Conservation (phyloP, 2,329 filamentous ascomycete species). For the Epichloe coenophiala region DNA sequence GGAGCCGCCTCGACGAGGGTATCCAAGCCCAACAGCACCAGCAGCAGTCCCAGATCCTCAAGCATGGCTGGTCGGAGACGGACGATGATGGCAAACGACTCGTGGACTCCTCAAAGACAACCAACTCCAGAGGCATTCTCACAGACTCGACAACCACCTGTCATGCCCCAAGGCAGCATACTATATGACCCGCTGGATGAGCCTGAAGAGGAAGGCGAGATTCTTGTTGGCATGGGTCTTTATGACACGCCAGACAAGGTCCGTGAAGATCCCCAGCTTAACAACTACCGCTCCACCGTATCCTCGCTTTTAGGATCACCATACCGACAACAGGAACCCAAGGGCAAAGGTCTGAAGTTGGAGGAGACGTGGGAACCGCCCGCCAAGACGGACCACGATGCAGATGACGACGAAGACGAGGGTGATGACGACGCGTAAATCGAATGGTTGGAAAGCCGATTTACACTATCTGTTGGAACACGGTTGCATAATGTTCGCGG, state of each 20-base stretch:
- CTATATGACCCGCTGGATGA: slow-evolving; percentile 37
- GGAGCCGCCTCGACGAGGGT: slow-evolving; percentile 42
- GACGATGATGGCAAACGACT: slow-evolving; percentile 38
- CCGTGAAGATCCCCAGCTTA: slow-evolving; percentile 33
- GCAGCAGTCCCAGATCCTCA: slow-evolving; percentile 51
- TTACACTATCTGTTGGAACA: too few relatives aligned
- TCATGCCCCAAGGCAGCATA: slow-evolving; percentile 35
- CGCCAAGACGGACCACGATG: slow-evolving; percentile 43
- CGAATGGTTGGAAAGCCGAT: too few relatives aligned
- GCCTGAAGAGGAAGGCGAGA: slow-evolving; percentile 49
- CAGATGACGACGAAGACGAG: slow-evolving; percentile 30
- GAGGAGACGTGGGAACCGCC: slow-evolving; percentile 70
- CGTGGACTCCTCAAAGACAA: slow-evolving; percentile 28
- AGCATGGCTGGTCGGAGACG: slow-evolving; percentile 36
- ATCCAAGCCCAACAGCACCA: slow-evolving; percentile 52
- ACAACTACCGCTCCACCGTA: slow-evolving; percentile 42
- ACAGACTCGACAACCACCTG: slow-evolving; percentile 34
- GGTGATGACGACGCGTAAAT: slow-evolving; percentile 11
- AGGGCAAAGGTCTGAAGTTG: slow-evolving; percentile 64
- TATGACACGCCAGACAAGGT: slow-evolving; percentile 58
- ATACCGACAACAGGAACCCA: slow-evolving; percentile 30
- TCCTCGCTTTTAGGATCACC: slow-evolving; percentile 39
- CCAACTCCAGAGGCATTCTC: slow-evolving; percentile 48
- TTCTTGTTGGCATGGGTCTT: slow-evolving; percentile 69
- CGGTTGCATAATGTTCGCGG: too few relatives aligned